phyloP scores from a whole-genome alignment of 2,329 filamentous ascomycete genomes.

The Ramularia endophylla region DNA sequence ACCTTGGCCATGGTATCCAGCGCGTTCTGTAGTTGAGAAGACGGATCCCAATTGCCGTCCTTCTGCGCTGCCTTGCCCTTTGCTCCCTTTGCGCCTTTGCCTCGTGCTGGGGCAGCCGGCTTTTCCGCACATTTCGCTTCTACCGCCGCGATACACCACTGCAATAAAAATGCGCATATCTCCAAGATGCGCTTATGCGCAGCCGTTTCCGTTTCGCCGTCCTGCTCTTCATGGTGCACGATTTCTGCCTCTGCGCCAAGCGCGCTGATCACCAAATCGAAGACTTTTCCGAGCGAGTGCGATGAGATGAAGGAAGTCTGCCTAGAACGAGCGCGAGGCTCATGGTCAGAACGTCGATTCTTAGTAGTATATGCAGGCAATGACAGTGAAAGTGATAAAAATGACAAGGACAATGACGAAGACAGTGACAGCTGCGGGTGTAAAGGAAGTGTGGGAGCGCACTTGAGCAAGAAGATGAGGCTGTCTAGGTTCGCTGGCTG shows the following conservation, averaged over 20 bases:
- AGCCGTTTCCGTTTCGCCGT: slow-evolving; percentile 54
- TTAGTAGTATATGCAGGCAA: slow-evolving; percentile 25
- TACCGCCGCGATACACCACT: slow-evolving; percentile 93
- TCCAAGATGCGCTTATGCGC: slow-evolving; percentile 91
- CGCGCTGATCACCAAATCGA: slow-evolving; percentile 79
- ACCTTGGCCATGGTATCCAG: slow-evolving; percentile 96
- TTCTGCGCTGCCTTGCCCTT: slow-evolving; percentile 62
- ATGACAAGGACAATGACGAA: no score
- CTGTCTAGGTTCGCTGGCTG: slow-evolving; percentile 80
- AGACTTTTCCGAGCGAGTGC: slow-evolving; percentile 82
- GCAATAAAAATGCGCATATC: slow-evolving; percentile 86
- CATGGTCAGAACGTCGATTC: slow-evolving; percentile 50
- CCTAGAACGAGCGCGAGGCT: slow-evolving; percentile 62
- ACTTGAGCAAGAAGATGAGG: slow-evolving; percentile 95
- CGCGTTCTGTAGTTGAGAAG: slow-evolving; percentile 76
- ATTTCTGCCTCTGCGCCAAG: slow-evolving; percentile 68
- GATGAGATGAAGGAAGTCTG: slow-evolving; percentile 73
- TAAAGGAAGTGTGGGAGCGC: slow-evolving; percentile 54
- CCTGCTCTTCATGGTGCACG: slow-evolving; percentile 84
- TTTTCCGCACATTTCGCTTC: slow-evolving; percentile 86
- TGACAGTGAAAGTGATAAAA: no score
- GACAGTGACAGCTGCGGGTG: slow-evolving; percentile 22
- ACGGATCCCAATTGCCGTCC: slow-evolving; percentile 82
- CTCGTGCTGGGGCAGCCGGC: slow-evolving; percentile 63
- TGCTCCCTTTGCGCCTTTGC: slow-evolving; percentile 66